phyloP scores from a whole-genome alignment of 495 filamentous ascomycete species.

The Penicillium longicatenatum region DNA sequence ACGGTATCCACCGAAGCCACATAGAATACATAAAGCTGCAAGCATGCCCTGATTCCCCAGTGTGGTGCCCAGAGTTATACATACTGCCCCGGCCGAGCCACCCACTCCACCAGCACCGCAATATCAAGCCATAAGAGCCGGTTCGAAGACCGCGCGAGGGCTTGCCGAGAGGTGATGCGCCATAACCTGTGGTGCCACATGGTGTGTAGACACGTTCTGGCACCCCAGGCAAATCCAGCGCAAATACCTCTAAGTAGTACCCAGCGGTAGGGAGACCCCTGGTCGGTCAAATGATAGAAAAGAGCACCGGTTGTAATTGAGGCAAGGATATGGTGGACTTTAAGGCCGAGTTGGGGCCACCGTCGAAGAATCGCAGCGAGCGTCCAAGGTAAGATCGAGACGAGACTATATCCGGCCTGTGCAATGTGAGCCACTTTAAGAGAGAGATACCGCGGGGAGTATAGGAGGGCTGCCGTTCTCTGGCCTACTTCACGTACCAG shows the following conservation, averaged over 20 bases:
- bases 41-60: conserved; percentile 3
- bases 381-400: conserved; percentile 10
- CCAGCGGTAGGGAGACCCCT: conserved; percentile 5
- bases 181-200: conserved; percentile 9
- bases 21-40: conserved; percentile 10
- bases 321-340: not conserved
- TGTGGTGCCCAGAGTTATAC: conserved; percentile 13
- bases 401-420: conserved; percentile 8
- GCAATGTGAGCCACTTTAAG: not conserved
- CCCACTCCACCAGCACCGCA: conserved; percentile 4
- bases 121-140: conserved; percentile 14
- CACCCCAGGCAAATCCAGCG: not conserved
- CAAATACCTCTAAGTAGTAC: conserved; percentile 10
- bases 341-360: conserved; percentile 5
- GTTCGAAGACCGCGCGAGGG: conserved; percentile 5
- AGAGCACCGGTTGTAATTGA: not conserved
- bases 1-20: conserved; percentile 8
- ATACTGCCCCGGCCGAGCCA: conserved; percentile 9
- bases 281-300: conserved; percentile 7
- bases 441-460: not conserved
- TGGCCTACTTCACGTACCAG: conserved; percentile 3
- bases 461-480: not conserved
- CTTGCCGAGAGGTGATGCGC: not conserved
- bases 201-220: conserved; percentile 3
- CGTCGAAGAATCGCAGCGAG: conserved; percentile 9